These are phyloP conservation scores for Ophiostoma pallidulum DNA, from an alignment of 2,329 filamentous ascomycete genomes.

Conservation along the genomic window DNA sequence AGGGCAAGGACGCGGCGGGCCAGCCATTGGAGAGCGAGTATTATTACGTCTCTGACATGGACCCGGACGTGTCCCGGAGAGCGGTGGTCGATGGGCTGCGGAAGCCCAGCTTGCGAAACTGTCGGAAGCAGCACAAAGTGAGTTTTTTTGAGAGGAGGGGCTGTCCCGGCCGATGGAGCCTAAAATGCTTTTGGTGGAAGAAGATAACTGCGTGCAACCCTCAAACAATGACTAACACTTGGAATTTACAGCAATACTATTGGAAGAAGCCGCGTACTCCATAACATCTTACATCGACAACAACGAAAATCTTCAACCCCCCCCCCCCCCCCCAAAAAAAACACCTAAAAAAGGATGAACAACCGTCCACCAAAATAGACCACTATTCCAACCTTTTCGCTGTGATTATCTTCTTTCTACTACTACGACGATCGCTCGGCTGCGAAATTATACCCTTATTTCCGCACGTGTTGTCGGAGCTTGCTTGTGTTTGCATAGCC, in stretches of 20 bases:
- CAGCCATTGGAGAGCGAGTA: conserved; percentile 92
- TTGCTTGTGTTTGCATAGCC: conserved; percentile 10
- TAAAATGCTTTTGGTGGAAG: too few relatives aligned
- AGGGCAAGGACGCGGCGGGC: conserved; percentile 93
- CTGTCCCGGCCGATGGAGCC: too few relatives aligned
- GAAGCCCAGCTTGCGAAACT: conserved; percentile 81
- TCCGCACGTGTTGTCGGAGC: background rate
- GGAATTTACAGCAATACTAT: conserved; percentile 56
- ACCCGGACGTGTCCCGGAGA: conserved; percentile 67
- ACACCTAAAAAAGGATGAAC: too few relatives aligned
- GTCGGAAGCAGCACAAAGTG: conserved; percentile 97
- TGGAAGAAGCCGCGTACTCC: conserved; percentile 57
- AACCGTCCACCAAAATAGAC: too few relatives aligned
- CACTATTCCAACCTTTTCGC: background rate
- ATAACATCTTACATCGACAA: conserved; percentile 21
- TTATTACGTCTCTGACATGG: conserved; percentile 86
- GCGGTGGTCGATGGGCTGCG: conserved; percentile 77
- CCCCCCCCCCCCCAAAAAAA: too few relatives aligned
- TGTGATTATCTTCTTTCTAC: too few relatives aligned
- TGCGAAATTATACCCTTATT: background rate
- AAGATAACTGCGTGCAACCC: too few relatives aligned
- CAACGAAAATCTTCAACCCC: background rate
- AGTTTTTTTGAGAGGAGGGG: conserved; percentile 20
- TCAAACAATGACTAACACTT: too few relatives aligned
- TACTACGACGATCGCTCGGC: background rate